These are phyloP conservation scores for Cystobasidium ongulense DNA, from an alignment of 768 basidiomycete species.

Conservation along the genomic window DNA sequence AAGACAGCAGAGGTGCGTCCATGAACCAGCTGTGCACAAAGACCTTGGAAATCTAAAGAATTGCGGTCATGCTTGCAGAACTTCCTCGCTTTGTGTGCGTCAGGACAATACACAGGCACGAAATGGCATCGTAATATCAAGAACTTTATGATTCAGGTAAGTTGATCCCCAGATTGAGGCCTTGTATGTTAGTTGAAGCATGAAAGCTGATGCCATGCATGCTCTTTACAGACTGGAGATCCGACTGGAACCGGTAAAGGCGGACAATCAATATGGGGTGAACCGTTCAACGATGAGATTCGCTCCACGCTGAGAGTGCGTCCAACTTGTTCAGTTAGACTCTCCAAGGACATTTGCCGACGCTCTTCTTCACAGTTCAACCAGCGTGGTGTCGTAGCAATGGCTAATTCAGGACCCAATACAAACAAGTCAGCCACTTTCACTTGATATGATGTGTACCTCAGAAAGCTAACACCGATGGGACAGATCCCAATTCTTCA, in stretches of 20 bases:
- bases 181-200: too few relatives aligned
- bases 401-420: constrained; percentile 94
- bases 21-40: too few relatives aligned
- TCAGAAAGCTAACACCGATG: too few relatives aligned
- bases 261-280: constrained; percentile 93
- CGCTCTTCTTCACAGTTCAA: constrained; percentile 64
- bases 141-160: constrained; percentile 79
- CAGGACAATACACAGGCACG: constrained; percentile 48
- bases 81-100: constrained; percentile 87
- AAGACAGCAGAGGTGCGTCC: constrained; percentile 75
- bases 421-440: constrained; percentile 61
- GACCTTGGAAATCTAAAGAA: too few relatives aligned
- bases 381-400: constrained; percentile 83
- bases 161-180: too few relatives aligned
- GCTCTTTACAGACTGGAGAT: constrained; percentile 58
- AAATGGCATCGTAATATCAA: constrained; percentile 63
- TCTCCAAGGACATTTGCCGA: not conserved
- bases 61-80: constrained; percentile 54
- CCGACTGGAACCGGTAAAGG: constrained; percentile 85
- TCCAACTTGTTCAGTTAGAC: too few relatives aligned
- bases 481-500: constrained; percentile 51
- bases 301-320: constrained; percentile 83
- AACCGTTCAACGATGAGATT: constrained; percentile 82
- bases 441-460: not conserved
- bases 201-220: not conserved